Conservation (phyloP, 2,329 filamentous ascomycete species). For the Colletotrichum sp. region DNA sequence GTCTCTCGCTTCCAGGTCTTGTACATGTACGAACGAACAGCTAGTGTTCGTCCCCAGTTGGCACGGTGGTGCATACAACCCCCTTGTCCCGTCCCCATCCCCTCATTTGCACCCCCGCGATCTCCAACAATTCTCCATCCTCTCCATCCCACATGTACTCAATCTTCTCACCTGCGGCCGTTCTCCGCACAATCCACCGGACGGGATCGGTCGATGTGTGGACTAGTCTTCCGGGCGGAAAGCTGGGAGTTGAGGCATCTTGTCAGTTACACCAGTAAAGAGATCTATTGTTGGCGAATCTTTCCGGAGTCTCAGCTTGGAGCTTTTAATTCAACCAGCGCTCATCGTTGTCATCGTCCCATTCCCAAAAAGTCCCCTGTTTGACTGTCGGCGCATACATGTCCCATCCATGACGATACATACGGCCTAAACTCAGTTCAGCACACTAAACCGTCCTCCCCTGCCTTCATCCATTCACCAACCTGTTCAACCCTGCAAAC, state of each 20-base stretch:
- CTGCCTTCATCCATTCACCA: neutral
- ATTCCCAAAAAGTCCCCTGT: neutral
- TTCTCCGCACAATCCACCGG: conserved; percentile 15
- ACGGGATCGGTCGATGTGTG: neutral
- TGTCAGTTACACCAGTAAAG: too few species aligned
- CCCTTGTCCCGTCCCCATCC: neutral
- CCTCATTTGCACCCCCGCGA: conserved; percentile 15
- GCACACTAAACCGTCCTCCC: neutral
- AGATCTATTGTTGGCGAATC: too few species aligned
- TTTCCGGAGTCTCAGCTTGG: neutral
- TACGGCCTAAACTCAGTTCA: conserved; percentile 1
- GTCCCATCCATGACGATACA: neutral
- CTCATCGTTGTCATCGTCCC: neutral
- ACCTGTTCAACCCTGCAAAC: neutral
- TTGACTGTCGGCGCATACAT: neutral
- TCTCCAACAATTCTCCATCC: conserved; percentile 14
- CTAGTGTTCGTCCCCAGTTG: neutral
- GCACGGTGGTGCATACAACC: neutral
- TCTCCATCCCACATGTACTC: neutral
- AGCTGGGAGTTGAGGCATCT: neutral
- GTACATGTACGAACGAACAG: neutral
- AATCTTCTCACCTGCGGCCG: neutral
- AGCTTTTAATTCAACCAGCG: neutral
- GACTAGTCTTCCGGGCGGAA: neutral
- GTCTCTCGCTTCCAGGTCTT: neutral